These are phyloP conservation scores for Coemansia sp. DNA, from an alignment of 192 early-diverging fungal genomes.

Conservation along the genomic window DNA sequence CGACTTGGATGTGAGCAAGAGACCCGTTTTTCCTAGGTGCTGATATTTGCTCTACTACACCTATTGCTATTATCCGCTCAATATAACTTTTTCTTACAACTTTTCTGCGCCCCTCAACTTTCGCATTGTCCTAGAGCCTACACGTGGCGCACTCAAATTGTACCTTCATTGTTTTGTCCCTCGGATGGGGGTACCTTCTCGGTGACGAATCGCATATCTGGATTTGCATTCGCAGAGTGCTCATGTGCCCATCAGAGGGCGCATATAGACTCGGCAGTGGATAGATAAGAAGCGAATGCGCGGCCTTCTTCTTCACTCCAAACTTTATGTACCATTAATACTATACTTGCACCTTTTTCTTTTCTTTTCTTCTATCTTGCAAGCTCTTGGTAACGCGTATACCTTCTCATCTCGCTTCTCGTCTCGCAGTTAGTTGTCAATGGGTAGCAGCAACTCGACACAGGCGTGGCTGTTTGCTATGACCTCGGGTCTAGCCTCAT, in stretches of 20 bases:
- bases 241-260: background rate
- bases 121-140: background rate
- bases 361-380: background rate
- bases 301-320: background rate
- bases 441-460: slow-evolving; percentile 17
- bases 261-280: background rate
- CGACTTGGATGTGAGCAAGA: slow-evolving; percentile 34
- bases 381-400: too few species aligned
- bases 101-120: background rate
- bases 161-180: background rate
- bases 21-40: slow-evolving; percentile 13
- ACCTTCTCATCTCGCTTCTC: background rate
- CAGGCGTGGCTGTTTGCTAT: slow-evolving; percentile 52
- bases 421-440: background rate
- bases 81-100: slow-evolving; percentile 7
- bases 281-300: background rate
- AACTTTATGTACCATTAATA: background rate
- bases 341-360: background rate
- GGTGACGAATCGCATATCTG: background rate
- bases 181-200: slow-evolving; percentile 3
- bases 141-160: slow-evolving; percentile 2
- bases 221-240: background rate
- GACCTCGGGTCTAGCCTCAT: slow-evolving; percentile 48
- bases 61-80: background rate
- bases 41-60: background rate